phyloP scores from a whole-genome alignment of 2,329 filamentous ascomycete species.

The Pyrenophora graminea region DNA sequence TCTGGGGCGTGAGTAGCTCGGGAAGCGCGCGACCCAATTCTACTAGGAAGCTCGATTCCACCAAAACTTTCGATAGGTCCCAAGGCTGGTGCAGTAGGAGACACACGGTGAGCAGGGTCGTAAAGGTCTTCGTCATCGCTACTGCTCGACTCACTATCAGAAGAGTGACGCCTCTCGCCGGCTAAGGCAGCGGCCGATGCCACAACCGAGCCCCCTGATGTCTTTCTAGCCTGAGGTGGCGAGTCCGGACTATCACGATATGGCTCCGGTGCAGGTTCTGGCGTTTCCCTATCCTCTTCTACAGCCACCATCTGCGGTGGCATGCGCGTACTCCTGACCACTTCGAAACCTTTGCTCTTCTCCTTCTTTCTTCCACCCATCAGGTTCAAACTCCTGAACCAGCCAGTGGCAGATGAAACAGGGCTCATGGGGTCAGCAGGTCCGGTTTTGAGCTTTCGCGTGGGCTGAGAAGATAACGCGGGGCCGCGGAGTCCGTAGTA shows the following conservation, averaged over 20 bases:
- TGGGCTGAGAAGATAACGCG: constrained; percentile 78
- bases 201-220: constrained; percentile 16
- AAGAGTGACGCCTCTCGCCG: constrained; percentile 49
- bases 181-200: constrained; percentile 21
- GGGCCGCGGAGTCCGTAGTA: constrained; percentile 93
- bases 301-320: constrained; percentile 71
- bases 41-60: constrained; percentile 66
- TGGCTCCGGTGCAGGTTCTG: constrained; percentile 44
- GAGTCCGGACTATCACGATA: constrained; percentile 59
- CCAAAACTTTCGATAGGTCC: constrained; percentile 64
- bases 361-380: constrained; percentile 88
- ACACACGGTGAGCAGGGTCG: constrained; percentile 47
- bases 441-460: constrained; percentile 86
- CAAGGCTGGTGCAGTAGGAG: constrained; percentile 60
- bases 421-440: constrained; percentile 93
- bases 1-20: constrained; percentile 27
- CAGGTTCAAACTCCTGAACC: constrained; percentile 70
- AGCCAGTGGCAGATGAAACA: constrained; percentile 84
- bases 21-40: constrained; percentile 64
- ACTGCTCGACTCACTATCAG: constrained; percentile 42
- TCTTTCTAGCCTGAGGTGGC: constrained; percentile 4
- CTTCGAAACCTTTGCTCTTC: constrained; percentile 94
- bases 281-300: constrained; percentile 62
- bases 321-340: constrained; percentile 86
- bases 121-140: constrained; percentile 51